These are phyloP conservation scores for Xylaria sp. DNA, from an alignment of 2,329 filamentous ascomycete species.

Conservation along the genomic window DNA sequence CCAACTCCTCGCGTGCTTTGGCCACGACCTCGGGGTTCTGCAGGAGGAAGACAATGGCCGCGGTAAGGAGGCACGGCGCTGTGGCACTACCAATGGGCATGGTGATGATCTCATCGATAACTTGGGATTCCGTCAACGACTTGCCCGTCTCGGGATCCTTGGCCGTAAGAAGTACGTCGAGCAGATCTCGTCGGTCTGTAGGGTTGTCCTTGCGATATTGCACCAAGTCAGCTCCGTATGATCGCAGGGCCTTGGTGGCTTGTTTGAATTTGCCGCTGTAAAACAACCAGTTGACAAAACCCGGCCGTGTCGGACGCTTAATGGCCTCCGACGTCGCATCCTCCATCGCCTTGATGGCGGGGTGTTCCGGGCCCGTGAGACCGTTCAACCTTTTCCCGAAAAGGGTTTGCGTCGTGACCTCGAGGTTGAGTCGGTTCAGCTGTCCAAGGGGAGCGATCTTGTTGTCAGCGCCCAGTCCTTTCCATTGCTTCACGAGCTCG, in stretches of 20 bases:
- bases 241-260: slow-evolving; percentile 64
- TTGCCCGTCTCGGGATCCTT: slow-evolving; percentile 71
- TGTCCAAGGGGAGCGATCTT: slow-evolving; percentile 60
- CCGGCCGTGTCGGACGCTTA: slow-evolving; percentile 63
- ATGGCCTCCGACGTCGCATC: slow-evolving; percentile 66
- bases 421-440: slow-evolving; percentile 65
- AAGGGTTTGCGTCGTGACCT: slow-evolving; percentile 61
- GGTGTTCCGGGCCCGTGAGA: slow-evolving; percentile 59
- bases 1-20: slow-evolving; percentile 64
- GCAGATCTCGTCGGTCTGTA: slow-evolving; percentile 67
- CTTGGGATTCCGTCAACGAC: slow-evolving; percentile 66
- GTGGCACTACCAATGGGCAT: slow-evolving; percentile 71
- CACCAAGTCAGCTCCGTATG: slow-evolving; percentile 67
- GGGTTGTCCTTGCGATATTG: slow-evolving; percentile 65
- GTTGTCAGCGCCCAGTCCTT: slow-evolving; percentile 51
- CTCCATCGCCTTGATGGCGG: slow-evolving; percentile 65
- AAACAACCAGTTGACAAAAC: slow-evolving; percentile 63
- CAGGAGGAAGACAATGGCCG: slow-evolving; percentile 62
- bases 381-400: slow-evolving; percentile 63
- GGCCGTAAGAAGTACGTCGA: slow-evolving; percentile 68
- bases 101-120: slow-evolving; percentile 75
- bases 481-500: slow-evolving; percentile 65
- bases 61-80: slow-evolving; percentile 58
- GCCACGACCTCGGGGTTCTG: slow-evolving; percentile 62
- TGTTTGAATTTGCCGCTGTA: slow-evolving; percentile 65